Evolutionary conservation across 2,329 filamentous ascomycete species (phyloP).

Genomic region (Fusarium burgessii): DNA sequence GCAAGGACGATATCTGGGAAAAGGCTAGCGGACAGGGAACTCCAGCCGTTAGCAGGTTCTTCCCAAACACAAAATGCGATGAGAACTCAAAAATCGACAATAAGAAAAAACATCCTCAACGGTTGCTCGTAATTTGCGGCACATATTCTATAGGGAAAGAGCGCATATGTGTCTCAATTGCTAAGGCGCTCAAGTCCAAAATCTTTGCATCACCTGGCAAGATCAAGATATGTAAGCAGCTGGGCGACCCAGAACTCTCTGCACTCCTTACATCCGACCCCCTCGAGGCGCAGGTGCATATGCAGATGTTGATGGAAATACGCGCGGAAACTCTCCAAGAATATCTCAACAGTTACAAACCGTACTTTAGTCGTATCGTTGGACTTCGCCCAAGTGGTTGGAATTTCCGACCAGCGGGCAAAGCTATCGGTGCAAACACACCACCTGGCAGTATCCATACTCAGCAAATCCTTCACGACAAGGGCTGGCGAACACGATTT

Average conservation of each 20-base stretch:
- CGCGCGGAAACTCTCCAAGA: conserved; percentile 90
- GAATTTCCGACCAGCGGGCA: conserved; percentile 81
- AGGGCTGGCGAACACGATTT: conserved; percentile 82
- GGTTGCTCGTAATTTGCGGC: conserved; percentile 90
- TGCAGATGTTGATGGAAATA: conserved; percentile 96
- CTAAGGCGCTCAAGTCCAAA: conserved; percentile 84
- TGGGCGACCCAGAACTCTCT: conserved; percentile 86
- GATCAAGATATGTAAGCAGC: conserved; percentile 83
- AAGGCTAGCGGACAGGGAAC: conserved; percentile 56
- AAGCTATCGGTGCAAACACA: conserved; percentile 66
- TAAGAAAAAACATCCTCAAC: conserved; percentile 56
- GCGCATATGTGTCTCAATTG: conserved; percentile 92
- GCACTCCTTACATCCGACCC: conserved; percentile 83
- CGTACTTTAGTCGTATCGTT: conserved; percentile 86
- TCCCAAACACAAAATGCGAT: conserved; percentile 54
- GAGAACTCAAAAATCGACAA: conserved; percentile 48
- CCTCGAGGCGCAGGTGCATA: conserved; percentile 90
- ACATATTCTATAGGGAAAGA: conserved; percentile 99
- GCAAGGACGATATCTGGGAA: conserved; percentile 61
- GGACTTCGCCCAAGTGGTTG: conserved; percentile 94
- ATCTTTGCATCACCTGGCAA: conserved; percentile 90
- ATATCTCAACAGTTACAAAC: conserved; percentile 83
- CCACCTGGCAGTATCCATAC: conserved; percentile 63
- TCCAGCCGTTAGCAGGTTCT: conserved; percentile 66
- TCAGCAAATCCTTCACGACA: conserved; percentile 64